Conservation (phyloP, 1,284 basidiomycete species). For the Sutorius eximius region DNA sequence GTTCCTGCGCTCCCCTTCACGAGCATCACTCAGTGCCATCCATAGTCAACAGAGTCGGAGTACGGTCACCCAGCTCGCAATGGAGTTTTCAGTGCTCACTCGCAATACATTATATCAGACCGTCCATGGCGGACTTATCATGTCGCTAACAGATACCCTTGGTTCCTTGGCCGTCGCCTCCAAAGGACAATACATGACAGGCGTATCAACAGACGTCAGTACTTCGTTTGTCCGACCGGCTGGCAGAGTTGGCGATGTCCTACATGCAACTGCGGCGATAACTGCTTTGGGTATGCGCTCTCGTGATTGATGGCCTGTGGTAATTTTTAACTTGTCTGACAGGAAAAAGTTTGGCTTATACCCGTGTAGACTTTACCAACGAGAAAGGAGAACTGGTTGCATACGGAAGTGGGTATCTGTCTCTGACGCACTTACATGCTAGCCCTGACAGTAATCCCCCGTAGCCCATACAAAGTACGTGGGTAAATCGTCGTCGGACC, state of each 20-base stretch:
- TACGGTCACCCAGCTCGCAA: constrained; percentile 35
- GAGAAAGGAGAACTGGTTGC: constrained; percentile 72
- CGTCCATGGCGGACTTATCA: constrained; percentile 83
- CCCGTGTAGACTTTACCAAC: constrained; percentile 76
- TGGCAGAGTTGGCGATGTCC: constrained; percentile 62
- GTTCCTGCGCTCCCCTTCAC: not conserved
- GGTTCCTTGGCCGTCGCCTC: constrained; percentile 83
- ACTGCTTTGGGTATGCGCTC: constrained; percentile 57
- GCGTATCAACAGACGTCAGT: constrained; percentile 86
- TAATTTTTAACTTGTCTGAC: not conserved
- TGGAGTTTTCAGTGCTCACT: constrained; percentile 4
- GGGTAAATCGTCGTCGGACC: constrained; percentile 68
- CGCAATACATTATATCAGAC: constrained; percentile 25
- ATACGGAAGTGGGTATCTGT: constrained; percentile 66
- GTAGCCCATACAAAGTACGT: constrained; percentile 88
- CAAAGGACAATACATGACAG: constrained; percentile 82
- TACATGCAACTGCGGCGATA: constrained; percentile 61
- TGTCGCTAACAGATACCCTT: constrained; percentile 83
- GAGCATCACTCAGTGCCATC: not conserved
- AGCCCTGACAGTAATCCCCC: constrained; percentile 8
- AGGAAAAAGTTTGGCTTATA: constrained; percentile 87
- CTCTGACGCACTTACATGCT: not conserved
- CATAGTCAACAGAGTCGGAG: constrained; percentile 72
- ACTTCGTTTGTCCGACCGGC: constrained; percentile 79
- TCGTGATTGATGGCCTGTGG: not conserved